A percentile compares a stretch with the other conserved stretches of the same genome.
These are phyloP conservation scores for Trichosanthes cucumerina DNA, from an alignment of 306 rosid species.

Conservation along the genomic window DNA sequence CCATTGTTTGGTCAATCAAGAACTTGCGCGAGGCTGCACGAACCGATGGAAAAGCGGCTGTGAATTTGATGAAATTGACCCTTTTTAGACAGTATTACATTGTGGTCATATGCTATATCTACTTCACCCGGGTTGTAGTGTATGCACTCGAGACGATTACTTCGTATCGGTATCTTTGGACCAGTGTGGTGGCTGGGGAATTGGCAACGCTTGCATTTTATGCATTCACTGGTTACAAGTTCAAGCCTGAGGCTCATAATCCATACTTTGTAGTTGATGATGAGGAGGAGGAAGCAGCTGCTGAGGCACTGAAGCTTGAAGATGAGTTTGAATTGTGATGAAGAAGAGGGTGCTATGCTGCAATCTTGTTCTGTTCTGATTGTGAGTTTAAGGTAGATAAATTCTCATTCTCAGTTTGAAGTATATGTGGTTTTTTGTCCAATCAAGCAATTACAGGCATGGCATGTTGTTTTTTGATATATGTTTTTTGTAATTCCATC, in stretches of 20 bases:
- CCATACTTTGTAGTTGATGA: slow-evolving; percentile 86
- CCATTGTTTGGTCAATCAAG: slow-evolving; percentile 95
- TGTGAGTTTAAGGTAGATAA: slow-evolving; percentile 8
- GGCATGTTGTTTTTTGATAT: background rate
- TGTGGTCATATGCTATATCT: slow-evolving; percentile 87
- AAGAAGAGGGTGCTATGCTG: background rate
- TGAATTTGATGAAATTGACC: slow-evolving; percentile 85
- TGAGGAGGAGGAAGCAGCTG: slow-evolving; percentile 97
- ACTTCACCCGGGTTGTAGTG: slow-evolving; percentile 89
- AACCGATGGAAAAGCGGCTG: slow-evolving; percentile 92
- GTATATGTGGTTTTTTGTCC: background rate
- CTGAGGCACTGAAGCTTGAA: slow-evolving; percentile 80
- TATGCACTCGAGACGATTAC: slow-evolving; percentile 86
- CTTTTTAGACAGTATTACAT: slow-evolving; percentile 83
- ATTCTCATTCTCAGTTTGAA: background rate
- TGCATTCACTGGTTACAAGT: slow-evolving; percentile 73
- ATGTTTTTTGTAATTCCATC: background rate
- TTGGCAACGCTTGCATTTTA: slow-evolving; percentile 78
- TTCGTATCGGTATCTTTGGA: slow-evolving; percentile 85
- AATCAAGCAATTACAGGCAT: slow-evolving; percentile 6
- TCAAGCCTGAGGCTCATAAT: slow-evolving; percentile 90
- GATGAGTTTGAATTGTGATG: slow-evolving; percentile 84
- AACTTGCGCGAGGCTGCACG: slow-evolving; percentile 87
- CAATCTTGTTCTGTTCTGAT: background rate
- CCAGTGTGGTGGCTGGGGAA: slow-evolving; percentile 84